Evolutionary conservation across 2,329 filamentous ascomycete genomes (phyloP), one percentile per base, ranked within the genome.

Genomic region (Elsinoe arachidis): DNA sequence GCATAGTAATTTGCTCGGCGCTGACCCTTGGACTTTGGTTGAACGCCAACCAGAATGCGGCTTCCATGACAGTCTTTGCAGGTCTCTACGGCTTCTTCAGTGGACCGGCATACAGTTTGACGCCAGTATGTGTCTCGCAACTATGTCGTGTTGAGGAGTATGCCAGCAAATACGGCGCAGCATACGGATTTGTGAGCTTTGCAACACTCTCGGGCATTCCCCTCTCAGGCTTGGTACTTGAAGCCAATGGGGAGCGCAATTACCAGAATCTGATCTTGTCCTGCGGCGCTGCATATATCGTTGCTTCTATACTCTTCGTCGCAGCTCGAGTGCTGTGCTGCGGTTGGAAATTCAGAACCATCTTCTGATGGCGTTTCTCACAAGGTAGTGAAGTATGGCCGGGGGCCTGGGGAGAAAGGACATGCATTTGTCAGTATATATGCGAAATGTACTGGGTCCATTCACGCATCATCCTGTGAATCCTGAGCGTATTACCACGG

Each of bases 11-110:
- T 23, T 73, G 78, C 11, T 65, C 67, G 2, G 72, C 81, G 35
- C 63, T 81, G 1, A 73, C 76, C 11, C 69, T 84, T 0, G 78
- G 75, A 26, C 67, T 86, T 1, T 80, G 82, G 81, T 70, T 83
- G 3, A 76, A 78, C 1, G 76, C 73, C 10, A 60, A 61, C 2
- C 73, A 74, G 37, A 79, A 83, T 9, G 77, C 78, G 0, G 77
- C 80, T 1, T 47, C 43, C 7, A 80, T 85, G 58, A 77, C 88
- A 52, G 74, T 82, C 35, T 89, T 87, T 67, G 77, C 80, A 11
- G 74, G 79, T n/a, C 69, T 88, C 5, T 90, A 86, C 62, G 87
- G 86, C 15, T 87, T 89, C 67, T 78, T 78, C 12, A 84, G 81
- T 0, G 87, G 86, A 11, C 80, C 81, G 2, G 86, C 84, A 63